Evolutionary conservation across 2,329 filamentous ascomycete species (phyloP).

Genomic region (Chaetomium olivaceum): DNA sequence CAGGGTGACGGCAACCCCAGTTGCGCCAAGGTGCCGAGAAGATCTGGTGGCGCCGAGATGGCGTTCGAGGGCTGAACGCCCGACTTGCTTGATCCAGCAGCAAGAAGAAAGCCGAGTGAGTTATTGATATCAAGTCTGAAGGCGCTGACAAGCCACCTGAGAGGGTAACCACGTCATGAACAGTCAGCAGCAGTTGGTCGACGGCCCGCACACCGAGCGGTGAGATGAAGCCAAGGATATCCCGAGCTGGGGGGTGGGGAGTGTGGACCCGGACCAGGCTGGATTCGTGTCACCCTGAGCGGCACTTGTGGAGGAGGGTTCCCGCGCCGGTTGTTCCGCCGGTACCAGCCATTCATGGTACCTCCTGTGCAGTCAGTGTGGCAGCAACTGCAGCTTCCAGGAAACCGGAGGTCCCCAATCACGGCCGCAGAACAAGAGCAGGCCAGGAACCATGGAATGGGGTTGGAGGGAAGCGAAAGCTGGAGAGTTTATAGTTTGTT

Average conservation of each 20-base stretch:
- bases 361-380: slow-evolving; percentile 16
- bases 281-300: slow-evolving; percentile 24
- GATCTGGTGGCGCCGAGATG: slow-evolving; percentile 32
- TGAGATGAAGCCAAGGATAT: slow-evolving; percentile 11
- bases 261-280: slow-evolving; percentile 1
- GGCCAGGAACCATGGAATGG: slow-evolving; percentile 12
- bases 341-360: slow-evolving; percentile 22
- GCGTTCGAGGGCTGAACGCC: background rate
- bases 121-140: background rate
- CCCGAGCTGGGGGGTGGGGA: slow-evolving; percentile 20
- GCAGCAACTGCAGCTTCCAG: slow-evolving; percentile 17
- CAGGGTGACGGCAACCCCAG: slow-evolving; percentile 26
- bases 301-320: slow-evolving; percentile 28
- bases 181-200: background rate
- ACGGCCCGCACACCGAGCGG: slow-evolving; percentile 11
- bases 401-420: slow-evolving; percentile 31
- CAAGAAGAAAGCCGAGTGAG: background rate
- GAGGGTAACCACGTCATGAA: too few species aligned
- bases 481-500: slow-evolving; percentile 15
- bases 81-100: background rate
- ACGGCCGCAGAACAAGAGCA: slow-evolving; percentile 23
- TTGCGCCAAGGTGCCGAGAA: slow-evolving; percentile 11
- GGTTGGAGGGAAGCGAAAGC: background rate
- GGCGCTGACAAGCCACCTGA: background rate
- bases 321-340: slow-evolving; percentile 27